These are phyloP conservation scores for Phytophthora chlamydospora DNA, from an alignment of 352 stramenopile genomes.

Conservation along the genomic window DNA sequence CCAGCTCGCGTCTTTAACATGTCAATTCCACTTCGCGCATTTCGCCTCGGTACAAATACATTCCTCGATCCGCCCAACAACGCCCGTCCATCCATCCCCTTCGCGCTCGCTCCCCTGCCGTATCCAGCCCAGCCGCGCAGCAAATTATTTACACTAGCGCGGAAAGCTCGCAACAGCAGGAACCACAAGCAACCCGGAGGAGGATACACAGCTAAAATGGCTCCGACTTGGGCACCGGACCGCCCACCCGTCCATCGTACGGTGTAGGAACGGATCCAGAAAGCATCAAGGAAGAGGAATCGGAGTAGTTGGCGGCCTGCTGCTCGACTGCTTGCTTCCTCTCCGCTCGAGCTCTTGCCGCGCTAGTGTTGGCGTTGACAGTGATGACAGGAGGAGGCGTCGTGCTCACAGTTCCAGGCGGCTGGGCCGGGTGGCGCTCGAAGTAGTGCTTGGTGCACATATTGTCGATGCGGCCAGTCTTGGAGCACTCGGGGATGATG, in stretches of 20 bases:
- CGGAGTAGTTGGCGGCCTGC: constrained; percentile 30
- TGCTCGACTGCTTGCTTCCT: constrained; percentile 38
- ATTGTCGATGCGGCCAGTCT: constrained; percentile 81
- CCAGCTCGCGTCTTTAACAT: constrained; percentile 39
- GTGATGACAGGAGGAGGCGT: constrained; percentile 45
- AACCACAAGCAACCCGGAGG: constrained; percentile 5
- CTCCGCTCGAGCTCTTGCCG: constrained; percentile 41
- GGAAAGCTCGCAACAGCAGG: constrained; percentile 8
- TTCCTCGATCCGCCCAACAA: constrained; percentile 30
- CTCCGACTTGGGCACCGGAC: constrained; percentile 29
- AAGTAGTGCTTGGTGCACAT: constrained; percentile 90
- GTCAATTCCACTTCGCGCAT: constrained; percentile 45
- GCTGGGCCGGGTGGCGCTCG: constrained; percentile 67
- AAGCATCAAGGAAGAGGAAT: constrained; percentile 32
- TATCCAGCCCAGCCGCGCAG: constrained; percentile 18
- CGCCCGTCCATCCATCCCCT: constrained; percentile 11
- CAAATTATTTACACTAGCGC: constrained; percentile 26
- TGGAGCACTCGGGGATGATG: constrained; percentile 77
- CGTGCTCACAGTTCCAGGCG: constrained; percentile 39
- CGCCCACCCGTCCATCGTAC: constrained; percentile 30
- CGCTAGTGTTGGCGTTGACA: constrained; percentile 41
- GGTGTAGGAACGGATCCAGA: constrained; percentile 19
- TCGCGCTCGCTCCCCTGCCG: constrained; percentile 9
- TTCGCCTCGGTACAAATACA: constrained; percentile 49
- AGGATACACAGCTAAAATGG: constrained; percentile 32